A percentile compares a stretch with the other conserved stretches of the same genome.
Conservation (phyloP, 148 eudicot genomes). For the Chenopodium suecicum region DNA sequence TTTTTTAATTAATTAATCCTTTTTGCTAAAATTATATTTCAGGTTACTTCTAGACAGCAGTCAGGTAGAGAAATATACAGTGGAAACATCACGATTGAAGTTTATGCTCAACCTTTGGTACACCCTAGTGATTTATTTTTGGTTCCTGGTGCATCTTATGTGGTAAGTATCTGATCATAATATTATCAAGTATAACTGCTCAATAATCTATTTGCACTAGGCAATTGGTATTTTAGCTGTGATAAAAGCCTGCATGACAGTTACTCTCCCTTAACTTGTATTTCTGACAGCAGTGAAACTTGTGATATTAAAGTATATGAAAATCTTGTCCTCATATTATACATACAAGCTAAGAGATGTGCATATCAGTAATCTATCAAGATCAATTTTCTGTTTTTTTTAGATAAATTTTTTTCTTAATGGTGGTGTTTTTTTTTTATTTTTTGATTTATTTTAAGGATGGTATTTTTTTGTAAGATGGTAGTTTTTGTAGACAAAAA, state of each 20-base stretch:
- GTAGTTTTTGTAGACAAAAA: no score
- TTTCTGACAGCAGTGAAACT: not conserved
- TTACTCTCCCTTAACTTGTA: not conserved
- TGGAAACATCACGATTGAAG: constrained; percentile 73
- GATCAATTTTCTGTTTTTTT: no score
- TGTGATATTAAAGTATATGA: not conserved
- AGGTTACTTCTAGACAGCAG: constrained; percentile 71
- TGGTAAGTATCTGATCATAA: constrained; percentile 42
- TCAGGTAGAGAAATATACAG: constrained; percentile 69
- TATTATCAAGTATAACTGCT: not conserved
- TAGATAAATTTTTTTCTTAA: no score
- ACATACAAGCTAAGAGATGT: not conserved
- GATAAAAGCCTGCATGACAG: not conserved
- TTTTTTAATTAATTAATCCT: not conserved
- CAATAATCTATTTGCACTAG: not conserved
- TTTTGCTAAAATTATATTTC: not conserved
- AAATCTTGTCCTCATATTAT: not conserved
- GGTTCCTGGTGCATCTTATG: constrained; percentile 87
- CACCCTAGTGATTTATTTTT: constrained; percentile 67
- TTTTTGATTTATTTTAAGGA: no score
- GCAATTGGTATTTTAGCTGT: not conserved
- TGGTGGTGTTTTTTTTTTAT: no score
- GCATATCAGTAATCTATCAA: no score
- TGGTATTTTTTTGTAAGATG: no score
- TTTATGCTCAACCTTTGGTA: constrained; percentile 66